Evolutionary conservation across 169 alveolate genomes (phyloP), one percentile per base, ranked within the genome.

Genomic region (Eimeria sp.): DNA sequence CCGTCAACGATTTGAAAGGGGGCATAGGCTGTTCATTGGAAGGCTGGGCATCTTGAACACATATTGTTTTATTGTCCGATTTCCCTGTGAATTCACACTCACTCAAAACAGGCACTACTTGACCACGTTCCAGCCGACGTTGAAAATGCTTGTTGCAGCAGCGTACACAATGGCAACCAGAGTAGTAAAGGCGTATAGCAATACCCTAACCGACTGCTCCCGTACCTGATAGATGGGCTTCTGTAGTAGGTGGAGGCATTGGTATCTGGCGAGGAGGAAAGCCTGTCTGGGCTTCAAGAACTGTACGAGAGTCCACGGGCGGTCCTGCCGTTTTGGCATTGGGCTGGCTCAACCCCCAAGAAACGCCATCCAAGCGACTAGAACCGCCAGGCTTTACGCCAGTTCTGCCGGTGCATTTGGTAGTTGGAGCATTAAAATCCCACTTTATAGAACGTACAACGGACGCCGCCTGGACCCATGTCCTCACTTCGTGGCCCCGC

Each of bases 381-480:
- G 54, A 13, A 33, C 49, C 54, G 16, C n/a, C 27, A 71, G 80
- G 54, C n/a, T 37, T 37, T 37, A 10, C 80, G n/a, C 10, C 54
- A 54, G n/a, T 37, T 25, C 11, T 71, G 54, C 6, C 80, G 4
- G 54, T 71, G 11, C 54, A 4, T 33, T 71, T 30, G n/a, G 80
- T 71, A 71, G 54, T 37, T 33, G 40, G 64, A 77, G 66, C 2
- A 27, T 25, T 27, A 27, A 43, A 77, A 23, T 77, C 74, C 90
- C 90, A 82, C 56, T 82, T 52, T 30, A 82, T 82, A 30, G 72
- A 58, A 37, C 90, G 90, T 14, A 82, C 90, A 82, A 82, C 49
- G 18, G 90, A 52, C 71, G 90, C 90, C 66, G 90, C 90, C 74
- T 82, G 90, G 27, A 82, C 33, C 90, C 90, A 82, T 16, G 90